Evolutionary conservation across 805 yeast genomes (phyloP), one percentile per base, ranked within the genome.

Genomic region (Ogataea paraovalis): DNA sequence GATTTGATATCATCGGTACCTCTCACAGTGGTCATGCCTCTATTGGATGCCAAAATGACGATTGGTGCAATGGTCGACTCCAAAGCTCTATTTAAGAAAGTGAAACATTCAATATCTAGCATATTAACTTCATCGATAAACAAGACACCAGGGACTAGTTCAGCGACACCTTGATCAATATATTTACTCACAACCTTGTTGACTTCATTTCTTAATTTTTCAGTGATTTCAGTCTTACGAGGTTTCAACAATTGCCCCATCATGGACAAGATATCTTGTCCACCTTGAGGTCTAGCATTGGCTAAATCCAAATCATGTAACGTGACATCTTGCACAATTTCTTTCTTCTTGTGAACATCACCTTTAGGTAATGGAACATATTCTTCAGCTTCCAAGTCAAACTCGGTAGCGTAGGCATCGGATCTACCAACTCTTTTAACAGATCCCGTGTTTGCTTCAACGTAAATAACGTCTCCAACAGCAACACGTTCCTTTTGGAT

Each of bases 351-450:
- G 72, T 94, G 99, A 62, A 94, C 80, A 73, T 94, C 99, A 48
- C 99, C 99, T 67, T 94, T 97, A 36, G 99, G 99, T 65, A 96
- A 86, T 69, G 94, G 97, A 49, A 94, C 96, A 66, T 94, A 94
- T 69, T 90, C 91, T 43, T 97, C 91, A 55, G 95, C 98, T 45
- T 97, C 96, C 19, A 98, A 97, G 70, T 94, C 99, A 68, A 94
- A 94, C 69, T 94, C 99, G 59, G 99, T 80, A 5, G 97, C 95
- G 58, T 97, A 81, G 5, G 98, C 84, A 69, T 89, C 95, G 0
- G 97, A 91, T 69, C 97, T 83, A 51, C 99, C 99, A 55, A 94
- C 79, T 68, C 92, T 89, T 47, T 94, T 83, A 60, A 94, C 88
- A 55, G 92, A 87, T 46, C 99, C 99, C 44, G 91, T 80, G 12